A percentile compares a stretch with the other conserved stretches of the same genome.
These are phyloP conservation scores for Lepiota brunneoincarnata DNA, from an alignment of 768 basidiomycete genomes.

Conservation along the genomic window DNA sequence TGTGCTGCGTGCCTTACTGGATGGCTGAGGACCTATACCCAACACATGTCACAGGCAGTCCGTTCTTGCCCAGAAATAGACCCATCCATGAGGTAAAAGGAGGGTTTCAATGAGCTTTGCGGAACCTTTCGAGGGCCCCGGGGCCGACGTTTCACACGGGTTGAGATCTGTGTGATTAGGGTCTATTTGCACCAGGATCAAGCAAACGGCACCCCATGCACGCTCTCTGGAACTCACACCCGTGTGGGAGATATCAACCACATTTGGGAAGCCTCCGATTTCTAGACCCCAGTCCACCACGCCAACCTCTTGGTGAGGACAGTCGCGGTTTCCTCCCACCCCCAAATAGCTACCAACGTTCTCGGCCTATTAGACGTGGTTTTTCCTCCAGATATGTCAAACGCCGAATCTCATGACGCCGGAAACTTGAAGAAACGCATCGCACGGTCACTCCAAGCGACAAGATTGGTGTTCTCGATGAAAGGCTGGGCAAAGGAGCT, in stretches of 20 bases:
- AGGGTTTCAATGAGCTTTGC: not conserved
- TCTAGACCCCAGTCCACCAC: not conserved
- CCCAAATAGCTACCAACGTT: not conserved
- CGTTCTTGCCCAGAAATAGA: not conserved
- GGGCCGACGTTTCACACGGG: not conserved
- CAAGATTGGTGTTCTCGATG: not conserved
- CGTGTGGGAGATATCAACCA: constrained; percentile 3
- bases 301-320: not conserved
- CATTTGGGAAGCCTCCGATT: not conserved
- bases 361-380: constrained; percentile 1
- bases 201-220: no score
- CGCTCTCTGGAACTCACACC: constrained; percentile 6
- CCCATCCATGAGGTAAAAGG: constrained; percentile 1
- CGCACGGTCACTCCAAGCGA: constrained; percentile 5
- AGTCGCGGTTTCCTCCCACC: not conserved
- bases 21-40: no score
- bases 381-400: not conserved
- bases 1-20: no score
- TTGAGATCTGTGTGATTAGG: no score
- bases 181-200: no score
- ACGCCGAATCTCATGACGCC: not conserved
- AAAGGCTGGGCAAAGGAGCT: not conserved
- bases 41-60: not conserved
- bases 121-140: not conserved
- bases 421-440: not conserved